Evolutionary conservation across 352 stramenopile genomes (phyloP), one percentile per base, ranked within the genome.

Genomic region (Phytophthora palmivora): DNA sequence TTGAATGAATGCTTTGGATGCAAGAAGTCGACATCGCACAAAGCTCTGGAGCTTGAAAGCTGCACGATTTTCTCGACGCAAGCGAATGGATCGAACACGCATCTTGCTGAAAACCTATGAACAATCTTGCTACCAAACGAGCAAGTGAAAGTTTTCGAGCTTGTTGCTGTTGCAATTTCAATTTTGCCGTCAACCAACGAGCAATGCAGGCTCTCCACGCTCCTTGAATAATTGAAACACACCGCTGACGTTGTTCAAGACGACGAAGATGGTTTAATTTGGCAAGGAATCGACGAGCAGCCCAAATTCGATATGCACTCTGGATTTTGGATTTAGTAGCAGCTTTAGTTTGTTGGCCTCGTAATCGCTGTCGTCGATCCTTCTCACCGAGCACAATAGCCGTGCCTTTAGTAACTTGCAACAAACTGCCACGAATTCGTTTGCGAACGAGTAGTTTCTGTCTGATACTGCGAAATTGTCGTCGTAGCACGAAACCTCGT

Each of bases 371-470:
- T 0, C 68, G 67, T 9, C 80, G 67, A 12, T 90, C 80, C 37
- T 84, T 87, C 45, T 92, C 78, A 16, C 78, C 79, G 0, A 82
- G 54, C 9, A 92, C 80, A 30, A 92, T 80, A 4, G 78, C 79
- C 0, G 83, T 90, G 15, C 80, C 83, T 24, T 77, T 80, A 3
- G 79, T 87, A 26, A 92, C 80, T 26, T 83, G 76, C 32, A 87
- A 58, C 36, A 92, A 67, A 43, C 65, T 89, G 5, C 62, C 56
- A 19, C 79, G 80, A 12, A 92, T 87, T 12, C 79, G 73, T 58
- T 90, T 92, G 24, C 83, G 83, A 11, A 92, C 62, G 14, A 80
- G 43, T 21, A 92, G 68, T 47, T 79, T 87, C 19, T 82, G 60
- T 33, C 76, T 61, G 45, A 92, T 75, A 3, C 51, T 47, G 3